phyloP scores from a whole-genome alignment of 2,329 filamentous ascomycete species.

The Pseudocercospora pini-densiflorae region DNA sequence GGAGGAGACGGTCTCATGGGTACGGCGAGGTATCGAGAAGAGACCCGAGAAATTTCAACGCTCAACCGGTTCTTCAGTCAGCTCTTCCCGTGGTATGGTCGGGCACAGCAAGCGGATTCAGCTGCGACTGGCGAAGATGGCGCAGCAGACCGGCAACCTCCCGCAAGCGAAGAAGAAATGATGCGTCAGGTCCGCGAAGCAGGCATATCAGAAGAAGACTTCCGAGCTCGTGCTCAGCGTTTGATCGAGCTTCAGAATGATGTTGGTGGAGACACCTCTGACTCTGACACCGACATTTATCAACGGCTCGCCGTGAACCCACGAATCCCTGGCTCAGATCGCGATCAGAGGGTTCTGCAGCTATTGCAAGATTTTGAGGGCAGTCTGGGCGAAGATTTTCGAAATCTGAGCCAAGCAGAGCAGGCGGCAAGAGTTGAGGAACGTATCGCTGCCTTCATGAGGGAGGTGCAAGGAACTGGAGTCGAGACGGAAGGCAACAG shows the following conservation, averaged over 20 bases:
- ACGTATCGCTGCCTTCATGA: not conserved
- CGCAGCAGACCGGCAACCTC: constrained; percentile 19
- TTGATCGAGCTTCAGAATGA: constrained; percentile 15
- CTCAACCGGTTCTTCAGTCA: constrained; percentile 36
- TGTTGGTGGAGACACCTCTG: not conserved
- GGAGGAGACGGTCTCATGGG: constrained; percentile 8
- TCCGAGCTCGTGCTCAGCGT: constrained; percentile 11
- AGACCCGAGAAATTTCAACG: constrained; percentile 34
- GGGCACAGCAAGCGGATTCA: constrained; percentile 6
- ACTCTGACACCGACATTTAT: not conserved
- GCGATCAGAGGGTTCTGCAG: not conserved
- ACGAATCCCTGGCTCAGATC: constrained; percentile 1
- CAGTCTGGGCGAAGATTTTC: not conserved
- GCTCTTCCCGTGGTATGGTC: constrained; percentile 37
- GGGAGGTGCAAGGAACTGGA: not conserved
- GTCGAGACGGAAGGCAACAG: not conserved
- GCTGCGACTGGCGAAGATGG: constrained; percentile 14
- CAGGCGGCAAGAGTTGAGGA: constrained; percentile 1
- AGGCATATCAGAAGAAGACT: constrained; percentile 26
- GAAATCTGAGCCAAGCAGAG: not conserved
- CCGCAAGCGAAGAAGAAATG: constrained; percentile 34
- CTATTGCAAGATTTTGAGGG: not conserved
- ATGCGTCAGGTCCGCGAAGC: constrained; percentile 34
- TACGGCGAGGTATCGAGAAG: constrained; percentile 5
- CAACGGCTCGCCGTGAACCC: not conserved